Conservation (phyloP, 129 eudicot genomes). For the Lactuca saligna region DNA sequence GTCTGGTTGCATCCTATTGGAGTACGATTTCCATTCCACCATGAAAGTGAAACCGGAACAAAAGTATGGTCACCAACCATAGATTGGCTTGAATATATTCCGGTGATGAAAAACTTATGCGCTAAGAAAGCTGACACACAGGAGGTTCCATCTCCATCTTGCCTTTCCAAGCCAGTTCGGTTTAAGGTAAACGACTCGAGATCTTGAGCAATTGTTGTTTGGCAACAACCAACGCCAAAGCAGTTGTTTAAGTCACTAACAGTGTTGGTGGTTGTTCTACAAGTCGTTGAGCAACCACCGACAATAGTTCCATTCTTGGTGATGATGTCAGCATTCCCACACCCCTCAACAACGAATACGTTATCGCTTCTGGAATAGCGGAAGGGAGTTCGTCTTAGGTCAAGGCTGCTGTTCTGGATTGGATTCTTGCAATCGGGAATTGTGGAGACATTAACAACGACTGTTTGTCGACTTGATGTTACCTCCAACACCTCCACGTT, state of each 20-base stretch:
- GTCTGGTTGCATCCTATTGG: background rate
- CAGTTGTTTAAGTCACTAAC: background rate
- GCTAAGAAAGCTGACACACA: conserved; percentile 21
- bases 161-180: background rate
- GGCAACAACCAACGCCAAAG: conserved; percentile 17
- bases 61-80: background rate
- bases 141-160: background rate
- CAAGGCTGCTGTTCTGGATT: background rate
- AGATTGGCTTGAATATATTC: background rate
- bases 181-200: background rate
- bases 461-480: too few relatives aligned
- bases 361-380: background rate
- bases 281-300: background rate
- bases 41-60: background rate
- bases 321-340: conserved; percentile 1
- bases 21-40: background rate
- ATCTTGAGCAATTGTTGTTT: conserved; percentile 14
- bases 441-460: too few relatives aligned
- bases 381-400: background rate
- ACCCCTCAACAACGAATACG: background rate
- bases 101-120: background rate
- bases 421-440: too few relatives aligned
- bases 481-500: too few relatives aligned
- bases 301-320: background rate
- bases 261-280: background rate